Conservation (phyloP, 2,329 filamentous ascomycete species). For the Alternaria triticina region DNA sequence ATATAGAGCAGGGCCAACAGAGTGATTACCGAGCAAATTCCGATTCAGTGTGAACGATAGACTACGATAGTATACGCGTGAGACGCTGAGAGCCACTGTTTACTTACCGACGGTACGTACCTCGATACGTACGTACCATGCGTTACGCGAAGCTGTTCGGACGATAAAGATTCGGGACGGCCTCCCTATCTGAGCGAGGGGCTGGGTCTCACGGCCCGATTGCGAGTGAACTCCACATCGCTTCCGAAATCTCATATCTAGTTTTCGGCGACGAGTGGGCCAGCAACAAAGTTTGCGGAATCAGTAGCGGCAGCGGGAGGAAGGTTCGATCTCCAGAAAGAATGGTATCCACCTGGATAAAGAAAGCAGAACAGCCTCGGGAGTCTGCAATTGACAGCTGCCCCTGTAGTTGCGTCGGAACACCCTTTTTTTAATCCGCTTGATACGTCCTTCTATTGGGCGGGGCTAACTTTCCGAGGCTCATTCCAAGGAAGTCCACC, state of each 20-base stretch:
- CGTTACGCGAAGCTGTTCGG: background rate
- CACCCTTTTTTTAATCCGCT: background rate
- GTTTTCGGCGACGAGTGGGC: background rate
- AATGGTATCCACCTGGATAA: constrained; percentile 4
- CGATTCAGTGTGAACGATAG: background rate
- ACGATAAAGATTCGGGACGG: background rate
- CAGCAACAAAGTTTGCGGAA: background rate
- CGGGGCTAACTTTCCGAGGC: background rate
- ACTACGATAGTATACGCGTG: background rate
- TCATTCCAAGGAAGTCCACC: background rate
- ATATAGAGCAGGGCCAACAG: too few relatives aligned
- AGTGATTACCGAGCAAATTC: background rate
- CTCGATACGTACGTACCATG: background rate
- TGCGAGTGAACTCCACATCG: background rate
- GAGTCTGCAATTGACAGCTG: background rate
- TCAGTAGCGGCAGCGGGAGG: constrained; percentile 5
- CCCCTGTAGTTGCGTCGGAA: background rate
- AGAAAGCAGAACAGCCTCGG: background rate
- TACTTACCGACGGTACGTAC: background rate
- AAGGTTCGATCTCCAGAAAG: constrained; percentile 4
- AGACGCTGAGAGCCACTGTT: background rate
- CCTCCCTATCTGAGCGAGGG: background rate
- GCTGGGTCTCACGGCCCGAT: background rate
- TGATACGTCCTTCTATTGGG: background rate
- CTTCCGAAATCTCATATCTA: background rate